Base-by-base conservation (phyloP, 352 stramenopile genomes). In the Phytophthora syringae region DNA sequence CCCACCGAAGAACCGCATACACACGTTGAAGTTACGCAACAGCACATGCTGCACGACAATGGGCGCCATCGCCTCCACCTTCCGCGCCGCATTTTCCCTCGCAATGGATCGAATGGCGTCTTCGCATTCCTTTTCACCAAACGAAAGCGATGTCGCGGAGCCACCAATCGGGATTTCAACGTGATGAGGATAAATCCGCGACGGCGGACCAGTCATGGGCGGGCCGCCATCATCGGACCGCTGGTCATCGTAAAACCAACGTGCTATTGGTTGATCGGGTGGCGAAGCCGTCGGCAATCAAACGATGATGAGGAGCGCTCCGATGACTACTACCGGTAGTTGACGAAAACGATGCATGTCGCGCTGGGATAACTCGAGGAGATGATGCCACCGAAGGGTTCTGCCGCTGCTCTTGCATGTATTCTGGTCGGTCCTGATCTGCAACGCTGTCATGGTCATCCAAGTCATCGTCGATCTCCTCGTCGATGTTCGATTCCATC, bases 1-100 rank as follows among this genome's bases (percentile, higher is more conserved):
- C 0, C 88, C 88, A 40, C 87, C 88, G 64, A 96, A 96, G 63
- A 96, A 93, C 3, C 87, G 82, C 80, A 95, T 92, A 70, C 88
- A 92, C 44, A 96, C 80, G 52, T 90, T 95, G 28, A 96, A 94
- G 25, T 96, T 88, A 30, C 88, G 87, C 24, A 96, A 63, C 16
- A 96, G 57, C n/a, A 96, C 79, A 37, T 92, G 84, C 32, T 81
- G 88, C 21, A 93, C 72, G 4, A 94, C 80, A n/a, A 94, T 55
- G 1, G 88, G 86, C 3, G 82, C 49, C 11, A 69, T 72, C 9
- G 77, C 73, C 39, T 70, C 49, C 18, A 81, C 53, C 50, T 88
- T 90, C 34, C 73, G 77, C 27, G 52, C 71, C 5, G 68, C 67
- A 40, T 79, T 88, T 55, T 95, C 88, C 16, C 83, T 70, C 44